These are phyloP conservation scores for Lipomyces starkeyi DNA, from an alignment of 805 yeast genomes.

Conservation along the genomic window DNA sequence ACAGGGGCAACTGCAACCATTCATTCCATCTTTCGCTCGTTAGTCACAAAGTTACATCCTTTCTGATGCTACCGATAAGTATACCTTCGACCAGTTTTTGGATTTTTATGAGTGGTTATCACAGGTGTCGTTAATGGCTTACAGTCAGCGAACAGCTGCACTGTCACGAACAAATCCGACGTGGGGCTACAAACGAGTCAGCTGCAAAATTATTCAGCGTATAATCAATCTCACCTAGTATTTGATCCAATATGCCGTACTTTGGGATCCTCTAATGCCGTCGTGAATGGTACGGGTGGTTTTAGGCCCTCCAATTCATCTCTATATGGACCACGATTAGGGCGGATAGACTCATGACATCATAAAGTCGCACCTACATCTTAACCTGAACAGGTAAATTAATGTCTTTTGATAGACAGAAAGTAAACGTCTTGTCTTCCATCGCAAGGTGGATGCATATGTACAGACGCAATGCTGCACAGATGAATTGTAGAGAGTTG, in stretches of 20 bases:
- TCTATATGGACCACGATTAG: constrained; percentile 31
- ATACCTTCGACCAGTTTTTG: constrained; percentile 44
- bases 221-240: constrained; percentile 40
- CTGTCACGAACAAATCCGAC: constrained; percentile 52
- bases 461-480: background rate
- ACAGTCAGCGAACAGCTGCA: constrained; percentile 53
- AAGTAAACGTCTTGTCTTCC: constrained; percentile 55
- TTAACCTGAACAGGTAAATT: constrained; percentile 57
- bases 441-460: constrained; percentile 28
- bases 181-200: constrained; percentile 29
- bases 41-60: background rate
- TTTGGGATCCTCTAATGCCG: constrained; percentile 56
- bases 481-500: background rate
- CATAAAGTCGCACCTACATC: constrained; percentile 42
- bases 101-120: constrained; percentile 56
- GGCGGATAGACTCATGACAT: background rate
- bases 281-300: constrained; percentile 53
- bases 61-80: background rate
- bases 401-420: constrained; percentile 63
- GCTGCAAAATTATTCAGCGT: background rate
- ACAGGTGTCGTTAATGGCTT: constrained; percentile 58
- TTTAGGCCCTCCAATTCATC: constrained; percentile 54
- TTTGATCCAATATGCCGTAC: constrained; percentile 52
- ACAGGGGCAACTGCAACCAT: constrained; percentile 75
- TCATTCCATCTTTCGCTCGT: constrained; percentile 64